A percentile compares a stretch with the other conserved stretches of the same genome.
These are phyloP conservation scores for Phanerodontia chrysosporium DNA, from an alignment of 768 basidiomycete species.

Conservation along the genomic window DNA sequence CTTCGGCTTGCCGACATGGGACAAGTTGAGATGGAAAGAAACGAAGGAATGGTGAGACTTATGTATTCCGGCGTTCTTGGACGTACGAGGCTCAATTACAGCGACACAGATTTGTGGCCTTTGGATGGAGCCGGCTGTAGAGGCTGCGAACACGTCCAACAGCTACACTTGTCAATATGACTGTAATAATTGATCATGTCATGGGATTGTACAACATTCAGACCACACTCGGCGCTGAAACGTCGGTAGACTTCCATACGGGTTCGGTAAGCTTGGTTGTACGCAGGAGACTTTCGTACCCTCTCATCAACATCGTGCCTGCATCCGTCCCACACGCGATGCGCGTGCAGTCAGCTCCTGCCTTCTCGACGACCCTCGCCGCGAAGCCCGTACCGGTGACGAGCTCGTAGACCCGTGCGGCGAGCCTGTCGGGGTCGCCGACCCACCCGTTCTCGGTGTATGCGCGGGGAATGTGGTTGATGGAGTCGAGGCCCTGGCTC, in stretches of 20 bases:
- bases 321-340: slow-evolving; percentile 23
- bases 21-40: slow-evolving; percentile 2
- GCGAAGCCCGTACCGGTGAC: slow-evolving; percentile 18
- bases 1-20: neutral
- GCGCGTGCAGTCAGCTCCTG: slow-evolving; percentile 16
- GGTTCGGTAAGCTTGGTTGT: slow-evolving; percentile 21
- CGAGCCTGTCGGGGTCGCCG: slow-evolving; percentile 22
- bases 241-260: slow-evolving; percentile 25
- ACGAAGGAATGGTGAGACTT: neutral
- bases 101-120: too few relatives aligned
- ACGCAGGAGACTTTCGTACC: slow-evolving; percentile 16
- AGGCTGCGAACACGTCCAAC: too few relatives aligned
- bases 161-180: too few relatives aligned
- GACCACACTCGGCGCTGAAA: neutral
- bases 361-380: slow-evolving; percentile 9
- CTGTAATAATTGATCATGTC: too few relatives aligned
- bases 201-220: neutral
- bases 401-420: slow-evolving; percentile 22
- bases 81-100: too few relatives aligned
- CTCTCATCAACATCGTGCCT: slow-evolving; percentile 16
- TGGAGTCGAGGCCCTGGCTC: slow-evolving; percentile 15
- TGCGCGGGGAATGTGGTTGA: slow-evolving; percentile 3
- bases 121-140: too few relatives aligned
- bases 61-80: too few relatives aligned
- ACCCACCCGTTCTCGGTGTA: slow-evolving; percentile 14